Evolutionary conservation across 805 yeast genomes (phyloP).

Genomic region (Kodamaea jinghongensis): DNA sequence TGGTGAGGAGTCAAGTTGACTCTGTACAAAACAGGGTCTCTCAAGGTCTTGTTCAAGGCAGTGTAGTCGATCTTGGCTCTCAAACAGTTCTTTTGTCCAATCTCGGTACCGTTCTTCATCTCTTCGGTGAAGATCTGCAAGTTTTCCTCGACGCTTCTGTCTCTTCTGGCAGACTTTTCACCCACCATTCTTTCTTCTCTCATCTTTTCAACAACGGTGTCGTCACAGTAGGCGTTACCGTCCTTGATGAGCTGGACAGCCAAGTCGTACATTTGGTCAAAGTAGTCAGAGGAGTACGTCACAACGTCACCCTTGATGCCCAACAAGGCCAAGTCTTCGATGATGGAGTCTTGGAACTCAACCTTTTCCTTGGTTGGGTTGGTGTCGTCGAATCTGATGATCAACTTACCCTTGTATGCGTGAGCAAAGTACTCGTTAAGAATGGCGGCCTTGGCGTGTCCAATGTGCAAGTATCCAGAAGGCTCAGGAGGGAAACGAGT

Average conservation of each 20-base stretch:
- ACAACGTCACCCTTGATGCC: constrained; percentile 90
- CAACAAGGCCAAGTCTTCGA: constrained; percentile 85
- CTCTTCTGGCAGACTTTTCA: constrained; percentile 87
- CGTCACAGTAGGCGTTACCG: constrained; percentile 97
- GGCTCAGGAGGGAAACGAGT: constrained; percentile 99
- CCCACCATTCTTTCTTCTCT: constrained; percentile 99
- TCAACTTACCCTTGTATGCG: constrained; percentile 92
- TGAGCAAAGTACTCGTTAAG: constrained; percentile 96
- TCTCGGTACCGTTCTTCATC: constrained; percentile 92
- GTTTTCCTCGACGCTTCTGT: constrained; percentile 90
- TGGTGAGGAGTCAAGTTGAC: constrained; percentile 97
- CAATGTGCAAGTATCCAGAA: constrained; percentile 97
- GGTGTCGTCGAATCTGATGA: constrained; percentile 96
- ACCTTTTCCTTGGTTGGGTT: constrained; percentile 95
- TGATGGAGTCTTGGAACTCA: constrained; percentile 90
- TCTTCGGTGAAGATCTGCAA: constrained; percentile 80
- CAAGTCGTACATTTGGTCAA: constrained; percentile 83
- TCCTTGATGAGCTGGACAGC: constrained; percentile 87
- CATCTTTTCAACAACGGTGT: constrained; percentile 91
- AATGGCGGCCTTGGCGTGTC: constrained; percentile 98
- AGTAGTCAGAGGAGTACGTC: constrained; percentile 92
- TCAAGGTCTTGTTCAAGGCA: constrained; percentile 87
- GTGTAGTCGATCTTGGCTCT: constrained; percentile 96
- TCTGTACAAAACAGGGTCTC: constrained; percentile 98
- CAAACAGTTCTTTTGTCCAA: constrained; percentile 86